Evolutionary conservation across 1,284 basidiomycete species (phyloP).

Genomic region (Leccinum colubrinum): DNA sequence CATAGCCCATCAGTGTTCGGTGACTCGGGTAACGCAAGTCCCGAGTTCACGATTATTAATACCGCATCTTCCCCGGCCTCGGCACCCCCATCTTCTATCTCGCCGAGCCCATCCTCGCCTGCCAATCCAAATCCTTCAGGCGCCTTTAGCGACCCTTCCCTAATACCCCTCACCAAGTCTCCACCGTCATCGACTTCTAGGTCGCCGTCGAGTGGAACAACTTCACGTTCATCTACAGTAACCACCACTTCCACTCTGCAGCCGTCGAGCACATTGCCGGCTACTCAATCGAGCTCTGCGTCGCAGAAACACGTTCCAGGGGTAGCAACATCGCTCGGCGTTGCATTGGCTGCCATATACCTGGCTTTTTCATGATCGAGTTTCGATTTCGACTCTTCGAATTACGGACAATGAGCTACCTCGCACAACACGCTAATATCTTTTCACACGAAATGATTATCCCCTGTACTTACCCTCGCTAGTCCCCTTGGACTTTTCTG

Average conservation of each 20-base stretch:
- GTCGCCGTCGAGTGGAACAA: background rate
- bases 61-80: slow-evolving; percentile 21
- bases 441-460: slow-evolving; percentile 9
- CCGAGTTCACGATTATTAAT: slow-evolving; percentile 40
- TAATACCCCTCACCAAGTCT: background rate
- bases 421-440: slow-evolving; percentile 7
- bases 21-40: slow-evolving; percentile 45
- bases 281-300: slow-evolving; percentile 24
- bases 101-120: slow-evolving; percentile 1
- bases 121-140: background rate
- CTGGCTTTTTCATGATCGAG: slow-evolving; percentile 21
- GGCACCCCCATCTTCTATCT: slow-evolving; percentile 9
- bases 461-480: slow-evolving; percentile 15
- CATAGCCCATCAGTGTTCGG: slow-evolving; percentile 33
- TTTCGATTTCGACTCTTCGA: slow-evolving; percentile 9
- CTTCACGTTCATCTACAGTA: slow-evolving; percentile 7
- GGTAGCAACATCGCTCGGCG: slow-evolving; percentile 12
- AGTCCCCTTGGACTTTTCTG: background rate
- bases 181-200: background rate
- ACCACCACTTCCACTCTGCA: slow-evolving; percentile 6
- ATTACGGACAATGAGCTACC: slow-evolving; percentile 12
- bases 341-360: slow-evolving; percentile 15
- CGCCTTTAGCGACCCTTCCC: background rate
- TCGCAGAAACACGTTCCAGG: slow-evolving; percentile 24
- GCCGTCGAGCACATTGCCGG: slow-evolving; percentile 5